Conservation (phyloP, 2,329 filamentous ascomycete species). For the Fusarium azukiicola region DNA sequence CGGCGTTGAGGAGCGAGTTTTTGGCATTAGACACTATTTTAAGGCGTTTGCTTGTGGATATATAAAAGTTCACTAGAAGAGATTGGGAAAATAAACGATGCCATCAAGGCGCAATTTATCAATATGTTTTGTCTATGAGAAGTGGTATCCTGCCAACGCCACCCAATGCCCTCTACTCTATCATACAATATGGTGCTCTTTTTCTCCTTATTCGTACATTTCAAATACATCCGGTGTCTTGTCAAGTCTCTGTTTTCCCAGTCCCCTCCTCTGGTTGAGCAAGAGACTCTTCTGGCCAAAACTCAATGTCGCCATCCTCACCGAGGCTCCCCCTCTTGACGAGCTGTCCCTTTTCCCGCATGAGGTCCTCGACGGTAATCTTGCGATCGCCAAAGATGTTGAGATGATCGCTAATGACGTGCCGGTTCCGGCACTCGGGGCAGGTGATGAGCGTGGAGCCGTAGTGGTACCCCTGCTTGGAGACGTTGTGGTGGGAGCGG, state of each 20-base stretch:
- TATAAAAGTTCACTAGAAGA: conserved; percentile 40
- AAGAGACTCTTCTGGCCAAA: conserved; percentile 87
- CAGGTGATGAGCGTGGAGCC: conserved; percentile 95
- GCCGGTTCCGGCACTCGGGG: conserved; percentile 91
- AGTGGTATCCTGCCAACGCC: conserved; percentile 51
- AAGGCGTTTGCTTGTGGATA: conserved; percentile 44
- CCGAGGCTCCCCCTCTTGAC: conserved; percentile 87
- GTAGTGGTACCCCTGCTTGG: conserved; percentile 96
- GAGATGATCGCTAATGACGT: conserved; percentile 96
- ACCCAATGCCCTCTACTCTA: conserved; percentile 41
- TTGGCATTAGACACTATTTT: conserved; percentile 34
- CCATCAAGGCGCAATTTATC: conserved; percentile 17
- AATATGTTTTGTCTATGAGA: conserved; percentile 37
- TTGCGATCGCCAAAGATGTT: conserved; percentile 86
- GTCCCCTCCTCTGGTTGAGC: conserved; percentile 47
- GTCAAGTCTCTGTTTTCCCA: conserved; percentile 35
- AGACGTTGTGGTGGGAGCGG: conserved; percentile 91
- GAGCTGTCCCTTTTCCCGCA: conserved; percentile 87
- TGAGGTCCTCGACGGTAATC: conserved; percentile 88
- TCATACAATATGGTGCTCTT: conserved; percentile 40
- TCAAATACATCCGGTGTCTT: not conserved
- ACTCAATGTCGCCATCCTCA: conserved; percentile 93
- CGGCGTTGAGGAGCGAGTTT: conserved; percentile 52
- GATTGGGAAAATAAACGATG: conserved; percentile 30
- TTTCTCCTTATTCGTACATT: conserved; percentile 5